Evolutionary conservation across 805 yeast species (phyloP).

Genomic region (Candida germanica): DNA sequence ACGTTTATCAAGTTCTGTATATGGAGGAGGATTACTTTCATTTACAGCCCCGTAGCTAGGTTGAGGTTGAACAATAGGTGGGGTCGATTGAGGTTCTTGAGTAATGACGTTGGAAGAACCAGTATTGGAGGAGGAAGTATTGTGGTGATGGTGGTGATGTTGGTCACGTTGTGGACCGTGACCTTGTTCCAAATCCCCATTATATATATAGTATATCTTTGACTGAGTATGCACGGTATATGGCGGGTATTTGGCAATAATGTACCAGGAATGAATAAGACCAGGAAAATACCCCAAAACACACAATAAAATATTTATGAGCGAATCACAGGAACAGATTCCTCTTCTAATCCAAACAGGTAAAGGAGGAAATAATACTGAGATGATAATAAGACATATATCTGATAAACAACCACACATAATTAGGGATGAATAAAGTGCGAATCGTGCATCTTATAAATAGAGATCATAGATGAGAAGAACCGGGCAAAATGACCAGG

Average conservation of each 20-base stretch:
- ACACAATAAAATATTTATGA: slow-evolving; percentile 41
- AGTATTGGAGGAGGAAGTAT: no score
- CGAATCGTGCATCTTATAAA: no score
- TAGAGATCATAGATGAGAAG: no score
- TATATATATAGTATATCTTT: slow-evolving; percentile 33
- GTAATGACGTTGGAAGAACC: no score
- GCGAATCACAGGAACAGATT: slow-evolving; percentile 50
- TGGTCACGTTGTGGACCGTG: slow-evolving; percentile 16
- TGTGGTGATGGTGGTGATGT: slow-evolving; percentile 20
- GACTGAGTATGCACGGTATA: slow-evolving; percentile 22
- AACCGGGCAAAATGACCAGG: no score
- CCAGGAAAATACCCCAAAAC: slow-evolving; percentile 52
- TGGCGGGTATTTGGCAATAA: slow-evolving; percentile 47
- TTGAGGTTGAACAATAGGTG: slow-evolving; percentile 26
- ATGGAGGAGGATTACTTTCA: slow-evolving; percentile 18
- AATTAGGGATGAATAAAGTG: neutral
- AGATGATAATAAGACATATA: slow-evolving; percentile 53
- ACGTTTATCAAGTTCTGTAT: slow-evolving; percentile 9
- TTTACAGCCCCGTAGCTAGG: slow-evolving; percentile 26
- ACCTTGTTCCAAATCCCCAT: slow-evolving; percentile 31
- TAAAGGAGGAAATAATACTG: slow-evolving; percentile 69
- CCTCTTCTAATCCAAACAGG: slow-evolving; percentile 71
- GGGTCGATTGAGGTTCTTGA: slow-evolving; percentile 15
- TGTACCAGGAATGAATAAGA: slow-evolving; percentile 47
- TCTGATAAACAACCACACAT: slow-evolving; percentile 44